Evolutionary conservation across 108 stramenopile genomes (phyloP).

Genomic region (Skeletonema marinoi): DNA sequence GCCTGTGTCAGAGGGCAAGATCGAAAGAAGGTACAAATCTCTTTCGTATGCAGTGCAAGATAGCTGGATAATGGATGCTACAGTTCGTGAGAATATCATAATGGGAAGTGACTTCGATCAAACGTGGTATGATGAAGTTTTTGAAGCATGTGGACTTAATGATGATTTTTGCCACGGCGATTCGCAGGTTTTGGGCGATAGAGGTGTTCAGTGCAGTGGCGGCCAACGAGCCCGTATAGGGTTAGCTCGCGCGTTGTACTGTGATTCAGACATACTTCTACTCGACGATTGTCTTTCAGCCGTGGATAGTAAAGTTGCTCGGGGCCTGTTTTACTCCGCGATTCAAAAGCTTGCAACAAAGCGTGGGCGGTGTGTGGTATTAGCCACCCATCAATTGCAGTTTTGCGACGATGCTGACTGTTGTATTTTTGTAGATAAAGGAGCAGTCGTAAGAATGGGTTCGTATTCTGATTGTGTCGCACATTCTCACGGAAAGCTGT

Average conservation of each 20-base stretch:
- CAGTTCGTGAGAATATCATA: conserved; percentile 76
- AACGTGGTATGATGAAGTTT: conserved; percentile 60
- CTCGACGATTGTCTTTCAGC: conserved; percentile 83
- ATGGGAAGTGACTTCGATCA: conserved; percentile 53
- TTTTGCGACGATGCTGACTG: conserved; percentile 50
- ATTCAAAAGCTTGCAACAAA: conserved; percentile 52
- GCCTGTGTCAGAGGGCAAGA: not conserved
- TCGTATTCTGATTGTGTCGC: conserved; percentile 58
- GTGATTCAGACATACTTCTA: conserved; percentile 63
- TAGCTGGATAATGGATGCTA: conserved; percentile 82
- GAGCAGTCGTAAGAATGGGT: conserved; percentile 52
- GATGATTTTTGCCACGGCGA: conserved; percentile 68
- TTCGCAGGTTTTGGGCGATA: conserved; percentile 79
- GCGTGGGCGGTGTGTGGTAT: conserved; percentile 58
- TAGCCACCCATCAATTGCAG: conserved; percentile 91
- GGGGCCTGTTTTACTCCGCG: conserved; percentile 66
- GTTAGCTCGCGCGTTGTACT: conserved; percentile 40
- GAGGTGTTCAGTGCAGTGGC: conserved; percentile 61
- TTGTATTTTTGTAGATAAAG: conserved; percentile 66
- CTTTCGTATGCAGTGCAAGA: conserved; percentile 85
- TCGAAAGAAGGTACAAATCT: conserved; percentile 40
- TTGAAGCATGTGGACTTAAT: conserved; percentile 63
- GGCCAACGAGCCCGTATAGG: conserved; percentile 55
- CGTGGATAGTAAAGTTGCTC: conserved; percentile 82
- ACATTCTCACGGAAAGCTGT: conserved; percentile 40